These are phyloP conservation scores for Aspergillus intermedius DNA, from an alignment of 2,329 filamentous ascomycete species.

Conservation along the genomic window DNA sequence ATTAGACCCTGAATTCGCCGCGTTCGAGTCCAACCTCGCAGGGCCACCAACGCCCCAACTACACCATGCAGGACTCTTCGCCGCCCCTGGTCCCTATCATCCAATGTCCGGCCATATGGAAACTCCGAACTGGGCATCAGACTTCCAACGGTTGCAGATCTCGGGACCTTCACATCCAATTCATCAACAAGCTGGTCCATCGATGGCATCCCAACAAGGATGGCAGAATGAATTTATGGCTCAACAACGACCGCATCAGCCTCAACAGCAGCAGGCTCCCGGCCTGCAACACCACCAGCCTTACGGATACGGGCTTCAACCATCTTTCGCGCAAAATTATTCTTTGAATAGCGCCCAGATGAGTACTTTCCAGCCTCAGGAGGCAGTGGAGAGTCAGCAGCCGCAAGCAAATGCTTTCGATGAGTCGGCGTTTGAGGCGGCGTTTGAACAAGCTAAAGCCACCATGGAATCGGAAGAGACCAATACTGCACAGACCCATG, in stretches of 20 bases:
- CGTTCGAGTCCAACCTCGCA: conserved; percentile 50
- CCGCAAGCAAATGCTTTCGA: conserved; percentile 31
- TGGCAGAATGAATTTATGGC: conserved; percentile 59
- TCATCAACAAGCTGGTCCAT: conserved; percentile 43
- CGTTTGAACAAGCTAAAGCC: conserved; percentile 36
- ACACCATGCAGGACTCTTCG: conserved; percentile 29
- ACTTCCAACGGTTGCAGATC: conserved; percentile 42
- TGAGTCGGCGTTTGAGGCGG: conserved; percentile 41
- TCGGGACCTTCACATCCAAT: conserved; percentile 37
- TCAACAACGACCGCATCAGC: conserved; percentile 15
- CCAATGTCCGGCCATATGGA: conserved; percentile 17
- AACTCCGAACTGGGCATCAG: conserved; percentile 36
- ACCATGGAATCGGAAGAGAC: conserved; percentile 27
- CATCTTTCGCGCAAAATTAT: conserved; percentile 22
- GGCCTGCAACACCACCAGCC: conserved; percentile 15
- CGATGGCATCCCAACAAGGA: conserved; percentile 30
- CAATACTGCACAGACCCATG: conserved; percentile 11
- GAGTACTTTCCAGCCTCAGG: conserved; percentile 21
- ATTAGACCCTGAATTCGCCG: conserved; percentile 62
- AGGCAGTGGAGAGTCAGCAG: conserved; percentile 14
- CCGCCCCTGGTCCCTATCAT: conserved; percentile 17
- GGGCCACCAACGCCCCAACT: conserved; percentile 30
- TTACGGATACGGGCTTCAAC: conserved; percentile 20
- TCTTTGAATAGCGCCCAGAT: conserved; percentile 17
- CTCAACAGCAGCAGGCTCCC: conserved; percentile 14